Evolutionary conservation across 1,139 yeast species (phyloP).

Genomic region (Nakaseomyces nivariensis): DNA sequence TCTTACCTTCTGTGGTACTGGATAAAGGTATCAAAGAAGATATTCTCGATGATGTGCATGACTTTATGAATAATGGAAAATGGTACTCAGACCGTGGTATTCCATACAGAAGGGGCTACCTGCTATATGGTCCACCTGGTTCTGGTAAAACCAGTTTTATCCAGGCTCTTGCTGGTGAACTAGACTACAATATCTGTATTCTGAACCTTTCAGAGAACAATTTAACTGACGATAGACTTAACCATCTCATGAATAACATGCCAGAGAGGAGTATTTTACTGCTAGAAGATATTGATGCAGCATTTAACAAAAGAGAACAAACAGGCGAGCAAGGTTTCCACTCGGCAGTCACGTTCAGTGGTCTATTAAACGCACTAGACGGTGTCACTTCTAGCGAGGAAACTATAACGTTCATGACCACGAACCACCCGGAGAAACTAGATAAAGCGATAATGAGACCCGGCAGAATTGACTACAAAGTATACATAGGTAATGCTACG

Average conservation of each 20-base stretch:
- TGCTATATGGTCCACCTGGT: slow-evolving; percentile 96
- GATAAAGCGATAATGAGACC: slow-evolving; percentile 84
- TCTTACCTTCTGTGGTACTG: slow-evolving; percentile 74
- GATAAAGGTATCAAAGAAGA: slow-evolving; percentile 63
- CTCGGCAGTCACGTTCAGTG: slow-evolving; percentile 92
- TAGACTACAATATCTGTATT: slow-evolving; percentile 91
- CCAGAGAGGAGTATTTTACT: slow-evolving; percentile 81
- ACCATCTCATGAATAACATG: slow-evolving; percentile 90
- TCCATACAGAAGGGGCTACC: slow-evolving; percentile 91
- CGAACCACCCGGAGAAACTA: slow-evolving; percentile 87
- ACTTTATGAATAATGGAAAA: slow-evolving; percentile 65
- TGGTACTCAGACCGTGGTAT: slow-evolving; percentile 97
- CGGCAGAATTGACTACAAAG: slow-evolving; percentile 85
- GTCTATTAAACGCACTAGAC: slow-evolving; percentile 84
- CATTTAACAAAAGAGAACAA: slow-evolving; percentile 76
- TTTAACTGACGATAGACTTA: slow-evolving; percentile 85
- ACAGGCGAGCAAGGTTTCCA: slow-evolving; percentile 62
- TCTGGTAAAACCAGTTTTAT: slow-evolving; percentile 93
- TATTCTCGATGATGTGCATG: slow-evolving; percentile 63
- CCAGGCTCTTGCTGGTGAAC: slow-evolving; percentile 92
- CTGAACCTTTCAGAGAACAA: slow-evolving; percentile 83
- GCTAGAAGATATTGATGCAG: slow-evolving; percentile 92
- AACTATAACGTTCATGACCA: slow-evolving; percentile 93
- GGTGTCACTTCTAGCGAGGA: slow-evolving; percentile 99
- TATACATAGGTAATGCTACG: slow-evolving; percentile 75